Evolutionary conservation across 805 yeast species (phyloP), one percentile per base, ranked within the genome.

Genomic region (Yarrowia sp.): DNA sequence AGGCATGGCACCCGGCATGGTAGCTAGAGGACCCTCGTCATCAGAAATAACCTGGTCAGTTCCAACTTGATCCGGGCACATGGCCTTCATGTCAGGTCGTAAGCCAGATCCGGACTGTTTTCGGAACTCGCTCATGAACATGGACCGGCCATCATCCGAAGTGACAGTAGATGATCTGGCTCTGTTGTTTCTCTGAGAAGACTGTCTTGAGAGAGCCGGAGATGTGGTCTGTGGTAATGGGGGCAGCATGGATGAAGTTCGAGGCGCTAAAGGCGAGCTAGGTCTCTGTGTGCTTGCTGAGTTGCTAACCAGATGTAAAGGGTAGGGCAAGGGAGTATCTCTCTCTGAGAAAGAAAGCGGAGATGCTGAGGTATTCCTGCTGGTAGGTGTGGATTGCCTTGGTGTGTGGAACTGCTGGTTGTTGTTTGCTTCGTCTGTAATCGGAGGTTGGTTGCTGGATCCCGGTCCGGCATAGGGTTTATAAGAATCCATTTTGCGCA

Each of bases 401-500:
- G 28, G 28, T 22, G 28, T 22, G 28, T 22, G 28, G 28, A 22
- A 22, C 39, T 11, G 55, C 41, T 14, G 41, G 31, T 10, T 15
- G 28, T 48, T 33, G 41, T 11, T 32, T 11, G n/a, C n/a, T 13
- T 35, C 55, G 8, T 22, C 47, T 38, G 51, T 39, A n/a, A 18
- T 35, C 14, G 33, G 31, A 2, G 58, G 17, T 6, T 36, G 43
- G 58, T 51, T 36, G 58, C 43, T 51, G 58, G 43, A 36, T 9
- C 35, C 43, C 10, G 58, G 43, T 14, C 43, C 42, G 22, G 58
- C 33, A 51, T 51, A 36, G 43, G 43, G 58, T 51, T 51, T 51
- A 51, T 51, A 36, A 36, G 58, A 18, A 36, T n/a, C 43, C 58
- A 51, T 51, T 36, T 36, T 38, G 42, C 58, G 32, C 43, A 51